Conservation (phyloP, 2,329 filamentous ascomycete genomes). For the Kalmusia sp. region DNA sequence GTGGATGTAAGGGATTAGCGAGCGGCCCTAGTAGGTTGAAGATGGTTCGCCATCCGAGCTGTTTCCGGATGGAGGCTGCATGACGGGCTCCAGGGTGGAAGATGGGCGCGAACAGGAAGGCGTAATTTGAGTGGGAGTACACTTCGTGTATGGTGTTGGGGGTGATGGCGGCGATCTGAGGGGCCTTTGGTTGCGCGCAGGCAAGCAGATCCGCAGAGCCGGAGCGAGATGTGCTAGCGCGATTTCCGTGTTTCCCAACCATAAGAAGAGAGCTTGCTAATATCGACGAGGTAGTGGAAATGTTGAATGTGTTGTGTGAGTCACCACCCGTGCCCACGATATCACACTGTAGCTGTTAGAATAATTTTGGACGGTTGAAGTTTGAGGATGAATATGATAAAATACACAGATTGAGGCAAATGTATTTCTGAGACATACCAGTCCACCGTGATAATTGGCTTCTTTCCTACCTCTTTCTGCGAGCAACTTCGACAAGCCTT, state of each 20-base stretch:
- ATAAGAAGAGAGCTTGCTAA: slow-evolving; percentile 84
- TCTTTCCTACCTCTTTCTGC: slow-evolving; percentile 67
- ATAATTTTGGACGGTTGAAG: not conserved
- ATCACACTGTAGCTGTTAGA: slow-evolving; percentile 68
- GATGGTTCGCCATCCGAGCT: slow-evolving; percentile 92
- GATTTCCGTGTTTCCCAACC: slow-evolving; percentile 94
- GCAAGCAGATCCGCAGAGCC: slow-evolving; percentile 92
- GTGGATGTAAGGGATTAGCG: slow-evolving; percentile 81
- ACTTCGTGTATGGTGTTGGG: slow-evolving; percentile 74
- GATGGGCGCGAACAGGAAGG: slow-evolving; percentile 92
- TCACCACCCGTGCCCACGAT: slow-evolving; percentile 98
- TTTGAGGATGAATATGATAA: not conserved
- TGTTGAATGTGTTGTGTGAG: slow-evolving; percentile 97
- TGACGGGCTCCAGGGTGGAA: slow-evolving; percentile 96
- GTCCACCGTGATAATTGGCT: slow-evolving; percentile 79
- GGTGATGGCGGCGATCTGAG: slow-evolving; percentile 75
- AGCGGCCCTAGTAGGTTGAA: slow-evolving; percentile 97
- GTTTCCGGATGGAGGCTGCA: slow-evolving; percentile 82
- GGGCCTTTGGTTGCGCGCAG: slow-evolving; percentile 73
- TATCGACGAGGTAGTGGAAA: slow-evolving; percentile 94
- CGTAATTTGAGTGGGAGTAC: slow-evolving; percentile 85
- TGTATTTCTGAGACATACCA: slow-evolving; percentile 72
- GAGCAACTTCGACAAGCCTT: slow-evolving; percentile 67
- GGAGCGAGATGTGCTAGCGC: slow-evolving; percentile 92
- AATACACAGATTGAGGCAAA: too few species aligned